These are phyloP conservation scores for Sarcomyxa edulis DNA, from an alignment of 768 basidiomycete genomes.

Conservation along the genomic window DNA sequence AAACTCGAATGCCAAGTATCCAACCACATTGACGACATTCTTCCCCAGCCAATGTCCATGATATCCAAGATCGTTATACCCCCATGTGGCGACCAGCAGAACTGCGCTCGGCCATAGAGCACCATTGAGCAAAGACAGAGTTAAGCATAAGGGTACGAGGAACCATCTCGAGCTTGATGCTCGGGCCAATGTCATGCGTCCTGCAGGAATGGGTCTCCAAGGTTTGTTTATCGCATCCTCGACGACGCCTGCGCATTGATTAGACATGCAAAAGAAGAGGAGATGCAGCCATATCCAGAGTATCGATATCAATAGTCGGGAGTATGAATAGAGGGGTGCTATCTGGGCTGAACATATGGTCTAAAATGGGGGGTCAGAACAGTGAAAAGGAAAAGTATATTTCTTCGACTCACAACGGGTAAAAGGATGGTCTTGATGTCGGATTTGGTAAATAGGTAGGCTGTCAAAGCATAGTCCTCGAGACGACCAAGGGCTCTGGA, in stretches of 20 bases:
- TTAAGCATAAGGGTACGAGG: conserved; percentile 14
- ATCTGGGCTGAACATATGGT: conserved; percentile 26
- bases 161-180: conserved; percentile 32
- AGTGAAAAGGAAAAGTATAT: not conserved
- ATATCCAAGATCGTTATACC: conserved; percentile 8
- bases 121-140: conserved; percentile 3
- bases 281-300: conserved; percentile 43
- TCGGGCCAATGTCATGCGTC: conserved; percentile 28
- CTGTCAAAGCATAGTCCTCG: not conserved
- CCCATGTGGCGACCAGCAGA: conserved; percentile 1
- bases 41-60: conserved; percentile 6
- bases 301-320: conserved; percentile 18
- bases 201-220: conserved; percentile 38
- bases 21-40: conserved; percentile 9
- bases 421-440: conserved; percentile 42
- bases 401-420: conserved; percentile 32
- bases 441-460: conserved; percentile 37
- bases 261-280: conserved; percentile 38
- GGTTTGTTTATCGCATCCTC: conserved; percentile 42
- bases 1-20: conserved; percentile 9
- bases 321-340: conserved; percentile 19
- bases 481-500: not conserved
- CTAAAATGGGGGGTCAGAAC: conserved; percentile 14
- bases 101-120: conserved; percentile 3
- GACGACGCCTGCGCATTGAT: conserved; percentile 33